A percentile compares a stretch with the other conserved stretches of the same genome.
Conservation (phyloP, 2,329 filamentous ascomycete species). For the Mycosphaerella arachidis region DNA sequence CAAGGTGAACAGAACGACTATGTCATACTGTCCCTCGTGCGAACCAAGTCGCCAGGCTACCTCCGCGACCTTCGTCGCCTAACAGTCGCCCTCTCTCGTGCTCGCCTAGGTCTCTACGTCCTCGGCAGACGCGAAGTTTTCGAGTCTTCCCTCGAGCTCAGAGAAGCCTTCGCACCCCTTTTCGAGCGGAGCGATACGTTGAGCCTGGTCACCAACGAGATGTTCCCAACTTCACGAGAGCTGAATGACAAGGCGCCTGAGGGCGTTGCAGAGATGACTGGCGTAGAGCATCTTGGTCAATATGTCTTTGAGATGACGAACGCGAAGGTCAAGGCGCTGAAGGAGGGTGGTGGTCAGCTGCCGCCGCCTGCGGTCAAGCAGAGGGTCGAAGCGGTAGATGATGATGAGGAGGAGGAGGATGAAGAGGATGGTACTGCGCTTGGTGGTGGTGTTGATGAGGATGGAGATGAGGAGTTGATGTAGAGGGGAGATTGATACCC, state of each 20-base stretch:
- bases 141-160: slow-evolving; percentile 80
- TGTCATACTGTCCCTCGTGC: slow-evolving; percentile 86
- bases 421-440: slow-evolving; percentile 33
- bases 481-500: background rate
- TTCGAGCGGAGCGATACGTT: slow-evolving; percentile 65
- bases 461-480: slow-evolving; percentile 9
- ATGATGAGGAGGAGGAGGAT: slow-evolving; percentile 24
- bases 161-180: slow-evolving; percentile 76
- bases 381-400: slow-evolving; percentile 3
- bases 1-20: slow-evolving; percentile 99
- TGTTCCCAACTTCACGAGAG: slow-evolving; percentile 65
- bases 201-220: slow-evolving; percentile 74
- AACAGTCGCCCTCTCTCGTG: slow-evolving; percentile 89
- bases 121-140: slow-evolving; percentile 85
- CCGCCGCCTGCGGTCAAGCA: slow-evolving; percentile 18
- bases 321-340: slow-evolving; percentile 59
- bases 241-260: slow-evolving; percentile 37
- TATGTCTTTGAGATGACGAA: slow-evolving; percentile 97
- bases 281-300: slow-evolving; percentile 88
- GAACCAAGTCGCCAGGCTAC: slow-evolving; percentile 85
- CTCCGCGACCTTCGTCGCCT: slow-evolving; percentile 88
- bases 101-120: slow-evolving; percentile 85
- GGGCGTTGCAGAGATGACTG: slow-evolving; percentile 68
- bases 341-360: slow-evolving; percentile 35
- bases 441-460: slow-evolving; percentile 22